A percentile compares a stretch with the other conserved stretches of the same genome.
Evolutionary conservation across 345 rosid genomes (phyloP).

Genomic region (Citrus mangshanensis): DNA sequence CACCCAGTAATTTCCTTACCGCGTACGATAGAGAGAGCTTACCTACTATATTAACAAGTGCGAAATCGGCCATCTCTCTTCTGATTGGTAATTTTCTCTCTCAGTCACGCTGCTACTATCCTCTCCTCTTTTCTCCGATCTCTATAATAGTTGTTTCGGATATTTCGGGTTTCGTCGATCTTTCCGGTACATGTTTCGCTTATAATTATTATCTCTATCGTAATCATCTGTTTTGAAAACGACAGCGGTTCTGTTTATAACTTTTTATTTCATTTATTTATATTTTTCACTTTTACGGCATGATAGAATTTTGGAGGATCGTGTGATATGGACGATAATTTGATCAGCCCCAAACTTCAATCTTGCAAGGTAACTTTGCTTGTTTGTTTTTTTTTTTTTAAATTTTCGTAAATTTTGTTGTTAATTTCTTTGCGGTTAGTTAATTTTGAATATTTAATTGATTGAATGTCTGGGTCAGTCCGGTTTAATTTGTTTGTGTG

Average conservation of each 20-base stretch:
- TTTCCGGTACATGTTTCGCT: neutral
- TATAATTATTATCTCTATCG: neutral
- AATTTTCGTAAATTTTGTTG: neutral
- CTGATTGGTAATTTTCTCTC: too few relatives aligned
- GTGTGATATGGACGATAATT: neutral
- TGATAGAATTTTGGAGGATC: neutral
- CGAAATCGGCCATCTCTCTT: neutral
- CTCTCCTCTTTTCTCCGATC: neutral
- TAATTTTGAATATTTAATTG: neutral
- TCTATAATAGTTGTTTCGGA: neutral
- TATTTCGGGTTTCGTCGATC: neutral
- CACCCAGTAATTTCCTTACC: neutral
- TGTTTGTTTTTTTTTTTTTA: too few relatives aligned
- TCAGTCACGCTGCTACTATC: neutral
- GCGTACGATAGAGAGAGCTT: neutral
- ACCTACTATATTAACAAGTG: neutral
- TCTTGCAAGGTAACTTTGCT: constrained; percentile 22
- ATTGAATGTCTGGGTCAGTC: neutral
- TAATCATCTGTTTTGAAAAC: neutral
- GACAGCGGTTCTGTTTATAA: neutral
- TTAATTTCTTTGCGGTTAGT: neutral
- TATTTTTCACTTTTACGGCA: too few relatives aligned
- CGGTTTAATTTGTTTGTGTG: neutral
- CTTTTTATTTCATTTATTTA: neutral
- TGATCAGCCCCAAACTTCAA: constrained; percentile 21